Base-by-base conservation (phyloP, 1,284 basidiomycete species). In the Blastosporella zonata region DNA sequence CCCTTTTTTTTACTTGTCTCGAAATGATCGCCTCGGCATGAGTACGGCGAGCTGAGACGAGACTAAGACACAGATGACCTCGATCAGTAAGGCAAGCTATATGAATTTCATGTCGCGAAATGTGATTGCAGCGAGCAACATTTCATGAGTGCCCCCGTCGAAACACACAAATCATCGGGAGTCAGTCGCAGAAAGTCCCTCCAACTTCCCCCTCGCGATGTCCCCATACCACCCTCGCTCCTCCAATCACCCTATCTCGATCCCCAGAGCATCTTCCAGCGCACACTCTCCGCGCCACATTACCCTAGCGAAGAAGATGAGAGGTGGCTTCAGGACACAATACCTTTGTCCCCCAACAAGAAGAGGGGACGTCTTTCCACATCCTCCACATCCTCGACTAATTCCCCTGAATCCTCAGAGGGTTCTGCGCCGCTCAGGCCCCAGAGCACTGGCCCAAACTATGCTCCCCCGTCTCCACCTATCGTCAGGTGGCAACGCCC, bases 241-340 rank as follows among this genome's bases (percentile, higher is more conserved):
- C 59, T 71, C 22, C 64, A 76, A 29, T 82, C 79, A 0, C 79
- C 77, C 6, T 67, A 75, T 58, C 73, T 82, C 22, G 70, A 68
- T 13, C 73, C 76, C 6, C 49, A 68, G 39, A 77, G 72, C 62
- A 64, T 77, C 21, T 82, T 82, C 54, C 68, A 67, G 41, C 66
- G 67, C 50, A 61, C 67, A 21, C 47, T 64, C 2, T 50, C 63
- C 1, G 34, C 63, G 13, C 65, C 64, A 23, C 67, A 53, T 23
- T 60, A 64, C 10, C 79, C 78, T 12, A 74, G 68, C 43, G 67
- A 73, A 39, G 70, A 68, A 52, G 77, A 81, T 54, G 75, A 84
- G 54, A 67, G 70, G 49, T 84, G 81, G 81, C 67, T 84, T 44
- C 69, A 75, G 59, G 81, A 84, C 66, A 82, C 79, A 50, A 67